phyloP scores from a whole-genome alignment of 2,329 filamentous ascomycete species.

The Exophiala xenobiotica region DNA sequence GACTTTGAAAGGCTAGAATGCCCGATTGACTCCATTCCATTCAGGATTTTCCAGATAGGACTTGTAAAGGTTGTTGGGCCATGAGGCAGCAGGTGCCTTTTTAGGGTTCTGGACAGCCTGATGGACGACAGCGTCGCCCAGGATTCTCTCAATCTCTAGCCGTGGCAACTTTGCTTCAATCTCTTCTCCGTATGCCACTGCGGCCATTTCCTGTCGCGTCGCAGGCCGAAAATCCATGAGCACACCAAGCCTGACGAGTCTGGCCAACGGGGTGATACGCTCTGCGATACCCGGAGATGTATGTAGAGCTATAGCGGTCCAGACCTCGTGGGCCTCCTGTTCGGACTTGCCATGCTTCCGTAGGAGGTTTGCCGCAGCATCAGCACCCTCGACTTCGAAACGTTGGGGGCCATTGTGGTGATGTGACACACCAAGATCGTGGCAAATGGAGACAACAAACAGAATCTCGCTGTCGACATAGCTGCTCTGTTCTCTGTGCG shows the following conservation, averaged over 20 bases:
- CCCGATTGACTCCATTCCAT: constrained; percentile 32
- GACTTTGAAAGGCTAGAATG: constrained; percentile 23
- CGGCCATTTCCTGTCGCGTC: constrained; percentile 24
- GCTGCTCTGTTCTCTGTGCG: constrained; percentile 15
- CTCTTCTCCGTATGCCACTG: constrained; percentile 24
- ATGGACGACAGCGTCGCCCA: constrained; percentile 44
- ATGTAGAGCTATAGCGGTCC: constrained; percentile 48
- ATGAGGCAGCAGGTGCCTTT: constrained; percentile 43
- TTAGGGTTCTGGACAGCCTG: constrained; percentile 38
- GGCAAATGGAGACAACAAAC: constrained; percentile 37
- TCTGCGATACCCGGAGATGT: constrained; percentile 48
- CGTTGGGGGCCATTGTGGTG: constrained; percentile 38
- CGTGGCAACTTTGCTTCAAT: constrained; percentile 35
- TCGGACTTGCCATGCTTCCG: constrained; percentile 14
- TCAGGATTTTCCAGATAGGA: constrained; percentile 30
- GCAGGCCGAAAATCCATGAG: constrained; percentile 41
- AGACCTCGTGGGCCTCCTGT: constrained; percentile 41
- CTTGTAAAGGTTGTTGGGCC: constrained; percentile 36
- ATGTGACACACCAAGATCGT: constrained; percentile 36
- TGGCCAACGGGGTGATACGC: constrained; percentile 40
- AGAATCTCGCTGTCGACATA: constrained; percentile 29
- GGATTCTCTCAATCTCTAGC: constrained; percentile 43
- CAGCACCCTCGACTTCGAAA: constrained; percentile 49
- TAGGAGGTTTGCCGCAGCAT: constrained; percentile 41
- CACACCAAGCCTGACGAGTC: constrained; percentile 40